Evolutionary conservation across 805 yeast genomes (phyloP).

Genomic region (Saccharomycopsis lassenensis): DNA sequence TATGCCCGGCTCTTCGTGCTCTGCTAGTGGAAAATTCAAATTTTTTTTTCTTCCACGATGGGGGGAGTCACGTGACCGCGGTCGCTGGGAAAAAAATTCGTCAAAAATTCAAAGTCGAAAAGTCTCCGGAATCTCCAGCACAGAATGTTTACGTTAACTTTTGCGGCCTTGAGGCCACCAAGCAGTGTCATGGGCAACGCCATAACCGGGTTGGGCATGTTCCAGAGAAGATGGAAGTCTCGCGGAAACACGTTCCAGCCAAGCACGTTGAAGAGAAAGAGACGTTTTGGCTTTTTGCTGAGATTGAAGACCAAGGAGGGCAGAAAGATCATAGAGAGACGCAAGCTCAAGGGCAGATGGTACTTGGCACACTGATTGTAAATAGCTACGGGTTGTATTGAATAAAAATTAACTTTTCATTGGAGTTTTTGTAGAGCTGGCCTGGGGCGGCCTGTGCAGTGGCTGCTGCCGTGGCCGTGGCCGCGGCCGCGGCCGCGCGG

Average conservation of each 20-base stretch:
- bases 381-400: background rate
- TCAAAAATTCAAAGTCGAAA: no score
- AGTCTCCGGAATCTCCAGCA: no score
- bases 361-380: slow-evolving; percentile 57
- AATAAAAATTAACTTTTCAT: background rate
- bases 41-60: background rate
- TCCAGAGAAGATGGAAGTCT: slow-evolving; percentile 65
- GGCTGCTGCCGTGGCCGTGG: no score
- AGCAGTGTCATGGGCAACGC: slow-evolving; percentile 4
- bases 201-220: slow-evolving; percentile 22
- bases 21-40: no score
- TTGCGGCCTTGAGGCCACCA: background rate
- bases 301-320: slow-evolving; percentile 69
- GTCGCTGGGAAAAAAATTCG: no score
- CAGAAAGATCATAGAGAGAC: slow-evolving; percentile 62
- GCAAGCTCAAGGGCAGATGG: slow-evolving; percentile 91
- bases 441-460: no score
- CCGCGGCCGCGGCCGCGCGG: no score
- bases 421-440: no score
- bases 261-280: slow-evolving; percentile 78
- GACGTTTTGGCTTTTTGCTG: slow-evolving; percentile 82
- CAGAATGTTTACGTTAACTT: no score
- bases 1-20: background rate
- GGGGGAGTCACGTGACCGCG: background rate
- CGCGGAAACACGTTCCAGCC: slow-evolving; percentile 97